Base-by-base conservation (phyloP, 1,139 yeast genomes). In the Yamadazyma atmosphaerica region DNA sequence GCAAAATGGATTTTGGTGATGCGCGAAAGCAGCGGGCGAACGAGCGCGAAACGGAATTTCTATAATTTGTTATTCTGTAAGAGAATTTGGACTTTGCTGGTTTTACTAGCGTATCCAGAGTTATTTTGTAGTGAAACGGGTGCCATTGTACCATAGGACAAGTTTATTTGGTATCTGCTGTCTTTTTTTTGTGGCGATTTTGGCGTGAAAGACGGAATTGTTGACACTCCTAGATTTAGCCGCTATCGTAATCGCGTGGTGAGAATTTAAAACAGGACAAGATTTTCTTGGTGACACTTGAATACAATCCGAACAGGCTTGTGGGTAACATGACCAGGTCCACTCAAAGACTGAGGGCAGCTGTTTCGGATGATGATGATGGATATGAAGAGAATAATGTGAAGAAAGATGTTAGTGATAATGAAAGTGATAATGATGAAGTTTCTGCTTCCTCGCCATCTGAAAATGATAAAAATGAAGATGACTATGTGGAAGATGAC, bases 401-500 rank as follows among this genome's bases (percentile, higher is more conserved):
- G 12, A 11, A 12, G 7, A 32, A 25, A 11, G 19, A 27, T 28
- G 31, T 5, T 9, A 17, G 16, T 3, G 28, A 25, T 5, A 21
- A 23, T 10, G 33, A 25, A 5, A 32, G 34, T n/a, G 40, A 35
- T 19, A 39, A 33, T 13, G 45, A 38, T 3, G 44, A 36, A 12
- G 38, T 23, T 2, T 40, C 36, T 15, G 48, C 43, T 23, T 44
- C 50, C 4, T 41, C 39, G 18, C 46, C 50, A 6, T 41, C 48
- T 3, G 50, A 44, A 2, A 46, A 50, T 23, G 53, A 47, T 33
- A 46, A 45, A 30, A 35, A 42, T 30, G 41, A 50, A 32, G 51
- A 49, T 21, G 52, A 50, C 32, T 50, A 49, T 27, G 33, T 44
- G 3, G 65, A 56, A 6, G 68, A 55, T 1, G 68, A 59, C 8